Percentiles rank a stretch among this genome's conserved stretches.
These are phyloP conservation scores for Aspergillus diversus DNA, from an alignment of 495 filamentous ascomycete species.

Conservation along the genomic window DNA sequence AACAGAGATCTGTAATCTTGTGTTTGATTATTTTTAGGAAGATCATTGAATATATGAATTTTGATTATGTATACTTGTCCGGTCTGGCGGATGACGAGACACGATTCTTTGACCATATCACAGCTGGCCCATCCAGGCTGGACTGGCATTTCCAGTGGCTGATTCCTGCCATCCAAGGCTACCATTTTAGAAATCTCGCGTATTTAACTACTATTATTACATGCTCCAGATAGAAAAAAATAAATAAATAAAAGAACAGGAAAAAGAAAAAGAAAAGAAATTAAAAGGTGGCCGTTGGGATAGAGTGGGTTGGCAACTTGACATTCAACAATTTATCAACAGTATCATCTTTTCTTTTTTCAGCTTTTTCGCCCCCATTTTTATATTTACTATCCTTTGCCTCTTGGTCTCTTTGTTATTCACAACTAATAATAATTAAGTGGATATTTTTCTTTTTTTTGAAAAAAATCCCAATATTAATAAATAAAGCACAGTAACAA, in stretches of 20 bases:
- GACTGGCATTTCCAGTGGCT: background rate
- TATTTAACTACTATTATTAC: too few species aligned
- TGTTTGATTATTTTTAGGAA: background rate
- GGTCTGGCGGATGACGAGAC: background rate
- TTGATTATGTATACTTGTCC: background rate
- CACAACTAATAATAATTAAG: background rate
- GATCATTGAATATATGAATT: background rate
- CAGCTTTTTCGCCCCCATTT: background rate
- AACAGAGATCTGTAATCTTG: background rate
- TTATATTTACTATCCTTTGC: background rate
- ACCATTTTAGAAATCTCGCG: background rate
- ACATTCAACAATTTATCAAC: background rate
- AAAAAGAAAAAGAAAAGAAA: too few species aligned
- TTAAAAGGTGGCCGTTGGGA: background rate
- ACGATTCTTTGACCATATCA: background rate
- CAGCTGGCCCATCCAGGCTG: background rate
- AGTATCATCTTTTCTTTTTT: slow-evolving; percentile 2
- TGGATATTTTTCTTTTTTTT: background rate
- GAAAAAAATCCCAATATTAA: background rate
- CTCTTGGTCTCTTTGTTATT: background rate
- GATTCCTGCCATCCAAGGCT: background rate
- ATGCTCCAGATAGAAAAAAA: background rate
- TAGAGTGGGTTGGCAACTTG: background rate
- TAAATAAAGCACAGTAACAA: background rate
- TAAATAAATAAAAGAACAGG: background rate